Percentiles rank a stretch among this genome's conserved stretches.
These are phyloP conservation scores for Brasenia schreberi DNA, from an alignment of 164 flowering plant species.

Conservation along the genomic window DNA sequence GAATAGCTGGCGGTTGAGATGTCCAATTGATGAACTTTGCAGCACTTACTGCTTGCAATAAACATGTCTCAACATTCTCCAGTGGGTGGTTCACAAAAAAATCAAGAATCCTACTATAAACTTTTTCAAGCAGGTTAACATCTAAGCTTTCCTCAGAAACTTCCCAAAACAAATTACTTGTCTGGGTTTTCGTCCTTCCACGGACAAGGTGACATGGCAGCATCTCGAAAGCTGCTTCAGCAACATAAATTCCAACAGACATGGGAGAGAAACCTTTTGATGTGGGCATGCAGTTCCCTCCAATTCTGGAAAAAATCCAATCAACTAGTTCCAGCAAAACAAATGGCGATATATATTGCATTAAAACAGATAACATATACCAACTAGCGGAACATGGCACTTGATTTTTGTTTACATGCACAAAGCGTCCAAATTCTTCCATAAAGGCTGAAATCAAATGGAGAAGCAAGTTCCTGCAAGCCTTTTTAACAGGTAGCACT, in stretches of 20 bases:
- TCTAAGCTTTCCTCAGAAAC: slow-evolving; percentile 16
- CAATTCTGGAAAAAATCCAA: slow-evolving; percentile 40
- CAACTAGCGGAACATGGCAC: slow-evolving; percentile 31
- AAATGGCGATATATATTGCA: slow-evolving; percentile 52
- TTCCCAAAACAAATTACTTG: slow-evolving; percentile 24
- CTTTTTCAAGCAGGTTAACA: slow-evolving; percentile 26
- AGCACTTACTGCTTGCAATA: slow-evolving; percentile 48
- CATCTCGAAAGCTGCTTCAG: slow-evolving; percentile 38
- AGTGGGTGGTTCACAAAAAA: slow-evolving; percentile 23
- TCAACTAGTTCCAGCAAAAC: slow-evolving; percentile 53
- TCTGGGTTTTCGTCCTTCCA: slow-evolving; percentile 8
- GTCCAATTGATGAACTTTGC: slow-evolving; percentile 12
- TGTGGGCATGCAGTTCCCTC: slow-evolving; percentile 9
- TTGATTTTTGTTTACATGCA: slow-evolving; percentile 15
- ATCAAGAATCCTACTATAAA: slow-evolving; percentile 30
- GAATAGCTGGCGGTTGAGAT: slow-evolving; percentile 12
- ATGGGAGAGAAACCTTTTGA: slow-evolving; percentile 22
- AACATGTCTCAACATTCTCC: slow-evolving; percentile 44
- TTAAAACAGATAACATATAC: slow-evolving; percentile 25
- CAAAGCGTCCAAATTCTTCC: slow-evolving; percentile 29
- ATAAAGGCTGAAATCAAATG: slow-evolving; percentile 27
- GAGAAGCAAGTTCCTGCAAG: slow-evolving; percentile 22
- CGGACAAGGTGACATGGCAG: slow-evolving; percentile 24
- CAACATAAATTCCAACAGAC: slow-evolving; percentile 37
- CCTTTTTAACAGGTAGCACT: slow-evolving; percentile 18